Evolutionary conservation across 257 asterid genomes (phyloP).

Genomic region (Penstemon eatonii): DNA sequence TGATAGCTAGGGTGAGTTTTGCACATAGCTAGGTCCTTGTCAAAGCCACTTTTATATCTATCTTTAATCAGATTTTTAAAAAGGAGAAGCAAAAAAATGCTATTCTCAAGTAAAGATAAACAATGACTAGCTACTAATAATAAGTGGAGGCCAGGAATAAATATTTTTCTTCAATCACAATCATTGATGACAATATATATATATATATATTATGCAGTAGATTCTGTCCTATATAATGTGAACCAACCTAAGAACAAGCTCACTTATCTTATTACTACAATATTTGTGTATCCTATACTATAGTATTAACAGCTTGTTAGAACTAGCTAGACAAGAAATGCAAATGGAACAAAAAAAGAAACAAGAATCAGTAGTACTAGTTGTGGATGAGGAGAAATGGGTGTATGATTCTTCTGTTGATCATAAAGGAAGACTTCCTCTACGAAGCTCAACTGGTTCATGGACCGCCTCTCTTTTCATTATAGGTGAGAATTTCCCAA

Average conservation of each 20-base stretch:
- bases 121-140: too few species aligned
- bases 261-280: background rate
- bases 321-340: slow-evolving; percentile 29
- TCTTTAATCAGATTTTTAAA: too few species aligned
- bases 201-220: too few species aligned
- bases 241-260: slow-evolving; percentile 28
- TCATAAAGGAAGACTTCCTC: slow-evolving; percentile 71
- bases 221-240: slow-evolving; percentile 35
- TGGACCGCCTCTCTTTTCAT: slow-evolving; percentile 94
- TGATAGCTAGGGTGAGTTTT: too few species aligned
- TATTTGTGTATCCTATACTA: background rate
- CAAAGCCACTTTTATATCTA: too few species aligned
- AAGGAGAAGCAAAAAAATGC: too few species aligned
- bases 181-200: too few species aligned
- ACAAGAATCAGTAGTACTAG: slow-evolving; percentile 23
- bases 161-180: too few species aligned
- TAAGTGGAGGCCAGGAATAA: too few species aligned
- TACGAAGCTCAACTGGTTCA: slow-evolving; percentile 74
- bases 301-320: background rate
- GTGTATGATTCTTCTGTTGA: slow-evolving; percentile 75
- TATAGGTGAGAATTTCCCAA: slow-evolving; percentile 45
- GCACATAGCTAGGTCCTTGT: too few species aligned
- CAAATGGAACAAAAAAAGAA: slow-evolving; percentile 38
- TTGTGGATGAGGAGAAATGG: slow-evolving; percentile 60
- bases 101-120: too few species aligned